A percentile compares a stretch with the other conserved stretches of the same genome.
These are phyloP conservation scores for Mycena crocata DNA, from an alignment of 768 basidiomycete species.

Conservation along the genomic window DNA sequence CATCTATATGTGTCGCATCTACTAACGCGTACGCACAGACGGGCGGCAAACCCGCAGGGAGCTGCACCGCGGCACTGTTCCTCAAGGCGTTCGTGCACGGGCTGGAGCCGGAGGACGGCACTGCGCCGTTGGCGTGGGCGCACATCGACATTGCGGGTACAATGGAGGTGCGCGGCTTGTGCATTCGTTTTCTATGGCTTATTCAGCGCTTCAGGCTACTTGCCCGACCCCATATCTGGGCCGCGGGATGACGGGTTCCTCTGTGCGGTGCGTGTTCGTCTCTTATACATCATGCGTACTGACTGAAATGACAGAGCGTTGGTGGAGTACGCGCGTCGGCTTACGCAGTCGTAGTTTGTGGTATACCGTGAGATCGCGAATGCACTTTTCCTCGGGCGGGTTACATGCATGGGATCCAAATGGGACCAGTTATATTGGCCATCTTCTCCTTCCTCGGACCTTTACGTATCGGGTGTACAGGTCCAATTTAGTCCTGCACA, in stretches of 20 bases:
- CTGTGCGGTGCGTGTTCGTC: conserved; percentile 22
- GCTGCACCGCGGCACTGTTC: conserved; percentile 89
- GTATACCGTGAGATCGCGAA: too few species aligned
- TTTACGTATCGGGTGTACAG: too few species aligned
- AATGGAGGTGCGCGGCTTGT: conserved; percentile 68
- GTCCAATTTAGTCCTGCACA: too few species aligned
- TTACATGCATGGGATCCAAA: too few species aligned
- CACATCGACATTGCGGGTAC: conserved; percentile 87
- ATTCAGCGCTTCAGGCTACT: conserved; percentile 13
- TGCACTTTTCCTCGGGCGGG: too few species aligned
- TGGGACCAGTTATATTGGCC: too few species aligned
- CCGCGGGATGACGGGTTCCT: conserved; percentile 46
- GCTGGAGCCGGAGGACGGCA: conserved; percentile 70
- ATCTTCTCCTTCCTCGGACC: too few species aligned
- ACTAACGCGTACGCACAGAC: conserved; percentile 52
- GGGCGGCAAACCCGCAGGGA: conserved; percentile 79
- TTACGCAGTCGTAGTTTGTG: not conserved
- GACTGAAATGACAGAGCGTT: conserved; percentile 2
- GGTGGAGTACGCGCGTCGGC: conserved; percentile 27
- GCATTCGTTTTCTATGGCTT: too few species aligned
- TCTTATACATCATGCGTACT: not conserved
- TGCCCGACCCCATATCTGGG: conserved; percentile 37
- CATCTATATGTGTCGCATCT: not conserved
- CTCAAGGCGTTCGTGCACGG: conserved; percentile 86
- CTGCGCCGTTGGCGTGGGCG: conserved; percentile 80